phyloP scores from a whole-genome alignment of 805 yeast genomes.

The Kregervanrija fluxuum region DNA sequence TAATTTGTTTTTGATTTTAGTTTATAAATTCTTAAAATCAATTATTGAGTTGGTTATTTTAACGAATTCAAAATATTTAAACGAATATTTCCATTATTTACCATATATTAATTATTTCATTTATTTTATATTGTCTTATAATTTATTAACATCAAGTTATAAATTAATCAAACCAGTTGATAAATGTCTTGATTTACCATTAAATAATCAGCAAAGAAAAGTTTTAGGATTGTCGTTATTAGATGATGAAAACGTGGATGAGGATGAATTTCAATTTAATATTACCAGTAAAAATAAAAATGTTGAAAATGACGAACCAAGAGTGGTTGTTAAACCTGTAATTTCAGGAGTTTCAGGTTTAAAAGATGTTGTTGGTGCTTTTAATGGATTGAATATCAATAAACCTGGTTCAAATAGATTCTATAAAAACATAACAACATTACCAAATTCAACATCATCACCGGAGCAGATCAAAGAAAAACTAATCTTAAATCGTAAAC shows the following conservation, averaged over 20 bases:
- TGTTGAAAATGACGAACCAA: too few species aligned
- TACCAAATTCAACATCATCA: too few species aligned
- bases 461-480: too few species aligned
- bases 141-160: slow-evolving; percentile 24
- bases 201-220: slow-evolving; percentile 37
- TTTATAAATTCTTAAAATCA: slow-evolving; percentile 25
- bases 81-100: slow-evolving; percentile 4
- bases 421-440: too few species aligned
- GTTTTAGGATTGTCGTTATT: slow-evolving; percentile 34
- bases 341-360: too few species aligned
- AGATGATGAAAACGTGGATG: slow-evolving; percentile 1
- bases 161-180: slow-evolving; percentile 36
- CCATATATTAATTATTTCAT: slow-evolving; percentile 15
- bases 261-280: slow-evolving; percentile 1
- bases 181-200: slow-evolving; percentile 44
- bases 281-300: too few species aligned
- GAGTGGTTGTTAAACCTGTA: too few species aligned
- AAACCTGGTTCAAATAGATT: too few species aligned
- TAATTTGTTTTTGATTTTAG: slow-evolving; percentile 23
- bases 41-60: slow-evolving; percentile 14
- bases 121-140: slow-evolving; percentile 20
- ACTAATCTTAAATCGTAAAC: too few species aligned
- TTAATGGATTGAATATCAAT: too few species aligned
- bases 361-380: too few species aligned
- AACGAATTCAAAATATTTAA: neutral